Evolutionary conservation across 306 rosid genomes (phyloP), one percentile per base, ranked within the genome.

Genomic region (Vigna angularis): DNA sequence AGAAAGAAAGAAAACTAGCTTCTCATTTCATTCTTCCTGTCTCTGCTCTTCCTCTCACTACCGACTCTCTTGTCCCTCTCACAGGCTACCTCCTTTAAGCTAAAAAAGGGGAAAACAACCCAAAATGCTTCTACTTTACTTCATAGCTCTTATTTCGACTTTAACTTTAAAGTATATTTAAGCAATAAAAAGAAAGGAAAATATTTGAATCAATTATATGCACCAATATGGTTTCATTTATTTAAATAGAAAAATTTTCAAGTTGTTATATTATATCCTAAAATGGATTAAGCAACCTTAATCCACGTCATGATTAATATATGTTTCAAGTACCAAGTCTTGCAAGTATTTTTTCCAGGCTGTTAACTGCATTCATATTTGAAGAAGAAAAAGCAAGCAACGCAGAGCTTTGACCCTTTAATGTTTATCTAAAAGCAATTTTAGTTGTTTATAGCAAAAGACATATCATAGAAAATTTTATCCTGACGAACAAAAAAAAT

Each of bases 261-360:
- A 32, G 40, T 63, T 62, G 38, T n/a, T 50, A 51, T 72, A 26
- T 47, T 62, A 72, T 72, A 26, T 47, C 70, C 78, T 62, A 71
- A 45, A 56, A 56, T 69, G 49, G 22, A 34, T 51, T 51, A 30
- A 24, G 61, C 26, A 63, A 80, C 59, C 69, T 73, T 34, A 42
- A 57, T 16, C 9, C 22, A 55, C 52, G 56, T 62, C 50, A 36
- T 58, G 80, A 79, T 38, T 66, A 6, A 40, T 51, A 24, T 44
- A 77, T 51, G 50, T 50, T 32, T 51, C 66, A 8, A 9, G 18
- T 72, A 51, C 66, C 66, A n/a, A 17, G 38, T 24, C 8, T 62
- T 62, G 73, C 9, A 9, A 50, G 66, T n/a, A 68, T 66, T 36
- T 48, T 63, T 32, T 64, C 65, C 20, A 15, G 51, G 24, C 4